Conservation (phyloP, 1,284 basidiomycete genomes). For the Rhodotorula glutinis region DNA sequence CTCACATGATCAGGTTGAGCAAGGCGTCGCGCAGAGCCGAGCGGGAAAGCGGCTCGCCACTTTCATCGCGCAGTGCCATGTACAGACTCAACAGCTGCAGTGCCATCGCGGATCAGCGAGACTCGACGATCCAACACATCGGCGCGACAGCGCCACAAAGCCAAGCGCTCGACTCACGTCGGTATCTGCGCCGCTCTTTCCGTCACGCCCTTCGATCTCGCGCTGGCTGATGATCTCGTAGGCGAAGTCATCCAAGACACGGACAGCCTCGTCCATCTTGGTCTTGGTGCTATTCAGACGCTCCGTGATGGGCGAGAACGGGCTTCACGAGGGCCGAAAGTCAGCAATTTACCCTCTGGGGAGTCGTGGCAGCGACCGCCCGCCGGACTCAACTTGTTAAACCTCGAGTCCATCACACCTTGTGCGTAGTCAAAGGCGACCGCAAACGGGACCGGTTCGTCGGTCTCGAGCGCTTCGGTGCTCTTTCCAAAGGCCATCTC, state of each 20-base stretch:
- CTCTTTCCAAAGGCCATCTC: conserved; percentile 29
- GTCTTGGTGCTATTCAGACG: conserved; percentile 30
- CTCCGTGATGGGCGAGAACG: conserved; percentile 40
- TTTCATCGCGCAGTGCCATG: conserved; percentile 28
- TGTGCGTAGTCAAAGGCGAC: conserved; percentile 47
- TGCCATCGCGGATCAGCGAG: neutral
- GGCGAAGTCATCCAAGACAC: conserved; percentile 44
- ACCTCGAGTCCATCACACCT: conserved; percentile 41
- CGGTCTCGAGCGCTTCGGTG: conserved; percentile 37
- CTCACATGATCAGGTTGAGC: conserved; percentile 34
- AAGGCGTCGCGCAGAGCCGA: conserved; percentile 29
- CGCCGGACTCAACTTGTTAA: neutral
- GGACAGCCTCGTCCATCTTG: conserved; percentile 38
- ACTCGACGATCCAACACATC: too few relatives aligned
- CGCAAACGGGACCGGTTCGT: conserved; percentile 45
- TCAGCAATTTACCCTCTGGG: neutral
- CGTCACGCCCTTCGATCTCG: conserved; percentile 16
- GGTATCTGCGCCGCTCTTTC: conserved; percentile 3
- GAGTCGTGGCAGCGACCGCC: too few relatives aligned
- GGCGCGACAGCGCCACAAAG: neutral
- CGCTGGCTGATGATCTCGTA: conserved; percentile 43
- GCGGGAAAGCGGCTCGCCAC: conserved; percentile 25
- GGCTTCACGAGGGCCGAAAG: conserved; percentile 2
- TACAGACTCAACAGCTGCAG: conserved; percentile 22
- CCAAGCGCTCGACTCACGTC: conserved; percentile 9